Percentiles rank a stretch among this genome's conserved stretches.
Conservation (phyloP, 768 basidiomycete genomes). For the Hygrophoropsis aurantiaca region DNA sequence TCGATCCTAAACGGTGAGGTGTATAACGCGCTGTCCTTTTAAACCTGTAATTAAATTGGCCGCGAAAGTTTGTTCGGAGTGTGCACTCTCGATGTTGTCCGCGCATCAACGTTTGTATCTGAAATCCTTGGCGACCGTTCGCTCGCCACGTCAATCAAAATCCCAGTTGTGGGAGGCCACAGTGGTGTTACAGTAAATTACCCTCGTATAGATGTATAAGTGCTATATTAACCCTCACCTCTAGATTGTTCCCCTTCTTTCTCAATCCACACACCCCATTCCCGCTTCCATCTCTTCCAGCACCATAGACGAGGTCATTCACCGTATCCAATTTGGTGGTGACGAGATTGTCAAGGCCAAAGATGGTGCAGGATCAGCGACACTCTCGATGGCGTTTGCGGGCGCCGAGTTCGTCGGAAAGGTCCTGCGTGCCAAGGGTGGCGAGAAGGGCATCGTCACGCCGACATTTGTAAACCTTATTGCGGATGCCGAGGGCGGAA, state of each 20-base stretch:
- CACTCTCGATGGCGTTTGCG: constrained; percentile 95
- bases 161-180: constrained; percentile 95
- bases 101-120: constrained; percentile 93
- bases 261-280: constrained; percentile 81
- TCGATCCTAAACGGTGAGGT: constrained; percentile 83
- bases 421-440: constrained; percentile 79
- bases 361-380: constrained; percentile 86
- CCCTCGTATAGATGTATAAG: neutral
- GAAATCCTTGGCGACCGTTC: constrained; percentile 68
- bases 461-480: constrained; percentile 83
- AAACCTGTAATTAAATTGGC: neutral
- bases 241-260: constrained; percentile 91
- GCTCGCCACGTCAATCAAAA: constrained; percentile 59
- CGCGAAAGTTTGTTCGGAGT: constrained; percentile 86
- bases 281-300: constrained; percentile 52
- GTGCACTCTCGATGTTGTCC: constrained; percentile 96
- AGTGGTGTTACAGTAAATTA: constrained; percentile 79
- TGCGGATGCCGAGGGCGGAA: constrained; percentile 69
- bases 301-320: constrained; percentile 59
- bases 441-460: constrained; percentile 83
- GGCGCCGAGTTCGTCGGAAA: constrained; percentile 87
- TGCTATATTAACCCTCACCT: constrained; percentile 8
- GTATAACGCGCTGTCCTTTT: neutral
- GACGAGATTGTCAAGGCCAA: constrained; percentile 99
- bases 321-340: constrained; percentile 93